A percentile compares a stretch with the other conserved stretches of the same genome.
Conservation (phyloP, 768 basidiomycete genomes). For the Calocybe gangraenosa region DNA sequence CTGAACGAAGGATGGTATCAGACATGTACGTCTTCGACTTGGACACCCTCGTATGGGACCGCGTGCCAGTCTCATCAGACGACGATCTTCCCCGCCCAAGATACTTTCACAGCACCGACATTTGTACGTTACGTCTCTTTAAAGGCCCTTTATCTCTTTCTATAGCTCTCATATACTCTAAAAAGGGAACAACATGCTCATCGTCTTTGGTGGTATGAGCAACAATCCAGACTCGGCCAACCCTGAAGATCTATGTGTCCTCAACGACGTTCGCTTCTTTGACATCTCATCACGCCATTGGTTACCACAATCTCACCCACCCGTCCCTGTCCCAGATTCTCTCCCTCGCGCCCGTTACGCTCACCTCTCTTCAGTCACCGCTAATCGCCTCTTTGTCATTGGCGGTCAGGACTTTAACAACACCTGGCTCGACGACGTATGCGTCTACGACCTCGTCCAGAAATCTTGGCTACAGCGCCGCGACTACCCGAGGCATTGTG, state of each 20-base stretch:
- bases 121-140: slow-evolving; percentile 64
- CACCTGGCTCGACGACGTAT: slow-evolving; percentile 90
- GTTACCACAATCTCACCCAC: slow-evolving; percentile 47
- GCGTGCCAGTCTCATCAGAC: slow-evolving; percentile 52
- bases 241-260: slow-evolving; percentile 82
- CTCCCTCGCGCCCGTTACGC: slow-evolving; percentile 90
- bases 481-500: slow-evolving; percentile 89
- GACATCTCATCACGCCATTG: slow-evolving; percentile 69
- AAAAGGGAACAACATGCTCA: slow-evolving; percentile 84
- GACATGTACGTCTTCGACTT: slow-evolving; percentile 92
- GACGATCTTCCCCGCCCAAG: slow-evolving; percentile 77
- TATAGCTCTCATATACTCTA: slow-evolving; percentile 10
- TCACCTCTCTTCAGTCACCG: slow-evolving; percentile 85
- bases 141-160: no score
- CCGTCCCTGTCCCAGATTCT: slow-evolving; percentile 36
- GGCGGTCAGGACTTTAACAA: slow-evolving; percentile 95
- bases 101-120: slow-evolving; percentile 93
- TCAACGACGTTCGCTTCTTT: slow-evolving; percentile 90
- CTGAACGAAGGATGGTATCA: slow-evolving; percentile 82
- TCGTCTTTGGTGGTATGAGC: slow-evolving; percentile 96
- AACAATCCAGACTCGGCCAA: slow-evolving; percentile 66
- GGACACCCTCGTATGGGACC: slow-evolving; percentile 76
- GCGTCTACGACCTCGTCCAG: slow-evolving; percentile 75
- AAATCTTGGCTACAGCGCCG: slow-evolving; percentile 78
- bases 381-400: slow-evolving; percentile 83